phyloP scores from a whole-genome alignment of 495 filamentous ascomycete genomes.

The Trypethelium eluteriae region DNA sequence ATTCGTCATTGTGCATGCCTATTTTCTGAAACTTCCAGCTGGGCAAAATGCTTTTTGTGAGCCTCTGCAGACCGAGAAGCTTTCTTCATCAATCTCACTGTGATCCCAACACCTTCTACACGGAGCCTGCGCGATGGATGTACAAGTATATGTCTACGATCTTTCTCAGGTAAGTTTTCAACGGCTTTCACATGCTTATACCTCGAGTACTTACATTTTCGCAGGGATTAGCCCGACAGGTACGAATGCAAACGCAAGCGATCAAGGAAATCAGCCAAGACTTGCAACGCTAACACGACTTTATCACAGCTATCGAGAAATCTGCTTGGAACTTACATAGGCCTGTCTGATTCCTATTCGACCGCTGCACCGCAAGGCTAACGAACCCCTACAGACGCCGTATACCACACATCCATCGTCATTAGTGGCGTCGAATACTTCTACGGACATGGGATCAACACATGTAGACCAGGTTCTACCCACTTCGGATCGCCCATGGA shows the following conservation, averaged over 20 bases:
- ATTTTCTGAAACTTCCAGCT: background rate
- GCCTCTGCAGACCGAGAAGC: background rate
- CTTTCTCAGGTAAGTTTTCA: conserved; percentile 52
- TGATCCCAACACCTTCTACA: background rate
- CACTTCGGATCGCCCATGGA: conserved; percentile 83
- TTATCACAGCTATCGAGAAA: conserved; percentile 21
- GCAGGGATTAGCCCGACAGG: conserved; percentile 13
- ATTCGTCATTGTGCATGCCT: conserved; percentile 7
- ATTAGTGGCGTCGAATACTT: conserved; percentile 69
- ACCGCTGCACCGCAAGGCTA: background rate
- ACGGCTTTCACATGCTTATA: conserved; percentile 11
- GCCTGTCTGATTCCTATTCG: conserved; percentile 8
- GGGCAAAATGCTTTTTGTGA: background rate
- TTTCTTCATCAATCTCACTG: background rate
- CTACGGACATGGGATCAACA: conserved; percentile 71
- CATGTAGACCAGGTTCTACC: conserved; percentile 67
- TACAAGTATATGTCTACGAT: conserved; percentile 90
- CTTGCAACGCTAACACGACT: background rate
- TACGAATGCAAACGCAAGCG: conserved; percentile 8
- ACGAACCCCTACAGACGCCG: conserved; percentile 51
- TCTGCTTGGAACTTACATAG: conserved; percentile 36
- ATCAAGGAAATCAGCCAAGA: background rate
- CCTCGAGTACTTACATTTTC: background rate
- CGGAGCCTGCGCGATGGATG: conserved; percentile 55
- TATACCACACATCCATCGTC: conserved; percentile 87